Percentiles rank a stretch among this genome's conserved stretches.
Conservation (phyloP, 164 flowering plant species). For the Vitis rupestris region DNA sequence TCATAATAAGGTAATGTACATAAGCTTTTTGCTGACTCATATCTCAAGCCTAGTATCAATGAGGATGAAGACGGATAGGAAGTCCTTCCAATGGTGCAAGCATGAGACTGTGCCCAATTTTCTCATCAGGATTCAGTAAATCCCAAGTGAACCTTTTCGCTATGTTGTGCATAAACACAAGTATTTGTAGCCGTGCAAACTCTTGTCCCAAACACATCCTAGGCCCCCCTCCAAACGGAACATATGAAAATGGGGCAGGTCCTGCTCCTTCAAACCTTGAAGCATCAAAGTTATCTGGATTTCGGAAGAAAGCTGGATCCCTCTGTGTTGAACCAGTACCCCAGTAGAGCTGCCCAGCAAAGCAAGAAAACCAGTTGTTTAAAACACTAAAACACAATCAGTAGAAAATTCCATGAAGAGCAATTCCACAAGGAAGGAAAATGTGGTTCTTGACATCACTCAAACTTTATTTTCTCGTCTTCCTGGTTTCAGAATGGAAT, state of each 20-base stretch:
- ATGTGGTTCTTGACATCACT: too few relatives aligned
- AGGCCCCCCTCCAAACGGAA: constrained; percentile 1
- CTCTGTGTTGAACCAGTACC: constrained; percentile 10
- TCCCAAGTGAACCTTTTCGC: constrained; percentile 15
- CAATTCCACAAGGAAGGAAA: too few relatives aligned
- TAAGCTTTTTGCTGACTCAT: too few relatives aligned
- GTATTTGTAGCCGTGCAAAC: too few relatives aligned
- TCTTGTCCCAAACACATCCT: too few relatives aligned
- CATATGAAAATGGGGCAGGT: constrained; percentile 12
- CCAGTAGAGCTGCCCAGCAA: constrained; percentile 11
- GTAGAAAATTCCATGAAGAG: too few relatives aligned
- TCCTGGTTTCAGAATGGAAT: too few relatives aligned
- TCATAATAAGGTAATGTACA: too few relatives aligned
- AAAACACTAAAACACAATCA: too few relatives aligned
- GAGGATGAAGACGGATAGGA: constrained; percentile 16
- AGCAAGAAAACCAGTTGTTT: not conserved
- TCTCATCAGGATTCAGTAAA: constrained; percentile 14
- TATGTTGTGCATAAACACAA: too few relatives aligned
- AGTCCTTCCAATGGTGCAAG: constrained; percentile 14
- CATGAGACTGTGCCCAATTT: constrained; percentile 15
- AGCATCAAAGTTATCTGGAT: constrained; percentile 11
- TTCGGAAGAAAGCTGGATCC: constrained; percentile 7
- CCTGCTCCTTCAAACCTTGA: constrained; percentile 21
- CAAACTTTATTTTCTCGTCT: too few relatives aligned
- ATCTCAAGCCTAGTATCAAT: not conserved